Percentiles rank a stretch among this genome's conserved stretches.
phyloP scores from a whole-genome alignment of 2,329 filamentous ascomycete species.

The Aspergillus thermomutatus region DNA sequence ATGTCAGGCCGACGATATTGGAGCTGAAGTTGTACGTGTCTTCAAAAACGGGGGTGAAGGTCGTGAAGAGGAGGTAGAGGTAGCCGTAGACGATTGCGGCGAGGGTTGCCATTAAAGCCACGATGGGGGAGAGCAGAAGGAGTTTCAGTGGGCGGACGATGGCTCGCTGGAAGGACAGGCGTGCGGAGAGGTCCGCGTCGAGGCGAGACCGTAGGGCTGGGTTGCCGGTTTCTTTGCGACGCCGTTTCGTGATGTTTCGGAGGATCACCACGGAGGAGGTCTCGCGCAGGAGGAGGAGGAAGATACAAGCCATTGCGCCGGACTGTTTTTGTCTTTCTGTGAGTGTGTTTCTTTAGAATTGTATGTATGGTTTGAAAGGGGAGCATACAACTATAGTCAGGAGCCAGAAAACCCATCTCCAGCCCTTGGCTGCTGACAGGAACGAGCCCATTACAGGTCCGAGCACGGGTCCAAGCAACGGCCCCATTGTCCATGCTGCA shows the following conservation, averaged over 20 bases:
- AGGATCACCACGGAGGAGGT: conserved; percentile 31
- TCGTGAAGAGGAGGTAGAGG: conserved; percentile 51
- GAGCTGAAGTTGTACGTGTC: conserved; percentile 43
- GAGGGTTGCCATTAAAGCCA: conserved; percentile 45
- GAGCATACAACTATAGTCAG: conserved; percentile 34
- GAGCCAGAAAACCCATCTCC: conserved; percentile 42
- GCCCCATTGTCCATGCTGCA: too few relatives aligned
- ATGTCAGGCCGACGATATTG: conserved; percentile 41
- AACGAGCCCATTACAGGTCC: conserved; percentile 37
- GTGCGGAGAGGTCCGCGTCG: conserved; percentile 33
- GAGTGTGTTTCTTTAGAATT: background rate
- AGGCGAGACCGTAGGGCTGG: conserved; percentile 17
- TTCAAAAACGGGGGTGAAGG: conserved; percentile 47
- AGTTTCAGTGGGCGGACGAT: conserved; percentile 44
- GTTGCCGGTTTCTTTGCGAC: conserved; percentile 27
- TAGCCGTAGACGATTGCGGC: conserved; percentile 50
- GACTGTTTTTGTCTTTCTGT: conserved; percentile 17
- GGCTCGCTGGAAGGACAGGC: conserved; percentile 35
- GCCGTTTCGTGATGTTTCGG: conserved; percentile 21
- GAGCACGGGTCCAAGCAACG: conserved; percentile 33
- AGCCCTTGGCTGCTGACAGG: conserved; percentile 30
- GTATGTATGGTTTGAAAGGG: too few relatives aligned
- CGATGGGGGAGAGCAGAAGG: conserved; percentile 31
- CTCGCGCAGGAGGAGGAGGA: conserved; percentile 28
- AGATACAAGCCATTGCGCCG: too few relatives aligned